Base-by-base conservation (phyloP, 257 asterid genomes). In the Osmanthus fragrans region DNA sequence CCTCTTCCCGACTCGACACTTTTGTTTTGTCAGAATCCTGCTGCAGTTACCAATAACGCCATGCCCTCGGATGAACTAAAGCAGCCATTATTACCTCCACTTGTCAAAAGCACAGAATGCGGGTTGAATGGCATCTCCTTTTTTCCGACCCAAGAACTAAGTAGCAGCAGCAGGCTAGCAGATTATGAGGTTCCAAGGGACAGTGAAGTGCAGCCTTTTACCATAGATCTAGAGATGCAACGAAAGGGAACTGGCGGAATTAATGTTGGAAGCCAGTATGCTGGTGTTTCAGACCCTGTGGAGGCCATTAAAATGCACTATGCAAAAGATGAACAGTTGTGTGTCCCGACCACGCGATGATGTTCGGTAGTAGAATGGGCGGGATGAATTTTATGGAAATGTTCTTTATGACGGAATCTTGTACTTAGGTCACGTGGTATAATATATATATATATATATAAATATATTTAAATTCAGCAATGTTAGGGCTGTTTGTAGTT, bases 211-310 rank as follows among this genome's bases (percentile, higher is more conserved):
- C 91, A 82, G 82, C 86, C 92, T 19, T 89, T 88, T 64, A 63
- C 88, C 33, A 72, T 89, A 21, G 94, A 85, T 71, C 76, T 86
- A 89, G 96, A 92, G 84, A 81, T 91, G 95, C 94, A 89, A 75
- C 92, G 94, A 79, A 79, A 89, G 65, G 95, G 92, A 34, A 51
- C 84, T 74, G 88, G 88, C 8, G 96, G 92, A 45, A 51, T 90
- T 47, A 87, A 88, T 40, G 87, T 84, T 10, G 97, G 89, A 32
- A 88, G 96, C 25, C 96, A 86, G 84, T 87, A 92, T 74, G 71
- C 88, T 18, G 87, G 90, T n/a, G 86, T 91, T 72, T 88, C 99
- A 5, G 97, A 94, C 80, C 97, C 99, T 0, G 97, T 90, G 27
- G 87, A 97, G 23, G 97, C 97, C 76, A 86, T 93, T 13, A 87